Evolutionary conservation across 345 rosid species (phyloP).

Genomic region (Excoecaria agallocha): DNA sequence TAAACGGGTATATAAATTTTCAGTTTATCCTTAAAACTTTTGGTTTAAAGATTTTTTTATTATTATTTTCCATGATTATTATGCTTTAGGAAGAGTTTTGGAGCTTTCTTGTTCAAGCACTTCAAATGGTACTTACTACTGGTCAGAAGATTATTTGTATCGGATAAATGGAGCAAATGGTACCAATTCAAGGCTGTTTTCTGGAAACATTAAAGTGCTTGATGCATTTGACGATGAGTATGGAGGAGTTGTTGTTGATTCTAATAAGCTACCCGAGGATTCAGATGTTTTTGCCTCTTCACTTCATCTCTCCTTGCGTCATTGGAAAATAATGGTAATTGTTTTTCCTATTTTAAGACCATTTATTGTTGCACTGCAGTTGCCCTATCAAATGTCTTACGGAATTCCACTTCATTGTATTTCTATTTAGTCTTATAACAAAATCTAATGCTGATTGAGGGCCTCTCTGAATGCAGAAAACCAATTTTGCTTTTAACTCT

Average conservation of each 20-base stretch:
- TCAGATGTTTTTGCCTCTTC: constrained; percentile 44
- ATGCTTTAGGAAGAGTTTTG: constrained; percentile 28
- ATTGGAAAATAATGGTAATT: constrained; percentile 68
- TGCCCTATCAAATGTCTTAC: not conserved
- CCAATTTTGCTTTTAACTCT: not conserved
- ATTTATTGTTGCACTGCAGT: not conserved
- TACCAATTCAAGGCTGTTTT: constrained; percentile 33
- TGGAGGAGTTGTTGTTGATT: constrained; percentile 79
- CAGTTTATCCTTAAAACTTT: no score
- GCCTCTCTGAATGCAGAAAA: not conserved
- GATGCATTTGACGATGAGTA: constrained; percentile 68
- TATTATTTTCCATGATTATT: no score
- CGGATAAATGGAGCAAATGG: constrained; percentile 38
- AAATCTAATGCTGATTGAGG: not conserved
- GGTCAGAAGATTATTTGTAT: constrained; percentile 32
- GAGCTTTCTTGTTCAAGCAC: constrained; percentile 41
- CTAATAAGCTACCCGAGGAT: constrained; percentile 51
- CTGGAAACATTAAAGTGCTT: constrained; percentile 42
- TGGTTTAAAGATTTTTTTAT: no score
- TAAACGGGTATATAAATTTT: no score
- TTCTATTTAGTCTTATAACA: not conserved
- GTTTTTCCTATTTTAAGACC: not conserved
- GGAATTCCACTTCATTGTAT: not conserved
- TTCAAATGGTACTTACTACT: constrained; percentile 28
- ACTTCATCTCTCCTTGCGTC: constrained; percentile 55